Evolutionary conservation across 768 basidiomycete genomes (phyloP).

Genomic region (Cystoderma amianthinum): DNA sequence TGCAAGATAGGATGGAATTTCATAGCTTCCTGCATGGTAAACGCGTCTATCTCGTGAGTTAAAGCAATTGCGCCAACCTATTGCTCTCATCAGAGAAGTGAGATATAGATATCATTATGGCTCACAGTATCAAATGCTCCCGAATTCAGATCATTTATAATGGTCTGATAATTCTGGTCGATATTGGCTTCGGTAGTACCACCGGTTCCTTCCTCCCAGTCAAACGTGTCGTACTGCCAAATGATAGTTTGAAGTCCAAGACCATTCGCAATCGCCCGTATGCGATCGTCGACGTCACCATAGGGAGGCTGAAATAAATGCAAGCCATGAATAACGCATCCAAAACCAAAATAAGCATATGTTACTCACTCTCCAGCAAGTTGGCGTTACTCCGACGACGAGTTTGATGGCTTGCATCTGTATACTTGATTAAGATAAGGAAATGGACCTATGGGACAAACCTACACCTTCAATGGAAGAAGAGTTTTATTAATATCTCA

Average conservation of each 20-base stretch:
- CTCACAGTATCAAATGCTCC: conserved; percentile 33
- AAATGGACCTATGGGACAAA: not conserved
- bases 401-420: conserved; percentile 50
- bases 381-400: conserved; percentile 48
- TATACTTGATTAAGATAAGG: not conserved
- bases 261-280: conserved; percentile 60
- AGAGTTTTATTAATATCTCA: not conserved
- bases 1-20: conserved; percentile 40
- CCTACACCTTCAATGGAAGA: not conserved
- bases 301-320: conserved; percentile 40
- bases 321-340: not conserved
- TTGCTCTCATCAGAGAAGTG: not conserved
- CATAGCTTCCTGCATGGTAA: conserved; percentile 55
- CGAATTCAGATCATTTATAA: conserved; percentile 38
- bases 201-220: conserved; percentile 60
- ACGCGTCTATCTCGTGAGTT: conserved; percentile 55
- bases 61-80: conserved; percentile 46
- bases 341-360: not conserved
- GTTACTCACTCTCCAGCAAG: conserved; percentile 47
- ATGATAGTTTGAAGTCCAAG: conserved; percentile 68
- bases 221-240: conserved; percentile 66
- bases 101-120: not conserved
- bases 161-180: conserved; percentile 43
- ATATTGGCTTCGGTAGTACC: conserved; percentile 36
- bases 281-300: conserved; percentile 70